A percentile compares a stretch with the other conserved stretches of the same genome.
Conservation (phyloP, 2,329 filamentous ascomycete genomes). For the Diplodia corticola region DNA sequence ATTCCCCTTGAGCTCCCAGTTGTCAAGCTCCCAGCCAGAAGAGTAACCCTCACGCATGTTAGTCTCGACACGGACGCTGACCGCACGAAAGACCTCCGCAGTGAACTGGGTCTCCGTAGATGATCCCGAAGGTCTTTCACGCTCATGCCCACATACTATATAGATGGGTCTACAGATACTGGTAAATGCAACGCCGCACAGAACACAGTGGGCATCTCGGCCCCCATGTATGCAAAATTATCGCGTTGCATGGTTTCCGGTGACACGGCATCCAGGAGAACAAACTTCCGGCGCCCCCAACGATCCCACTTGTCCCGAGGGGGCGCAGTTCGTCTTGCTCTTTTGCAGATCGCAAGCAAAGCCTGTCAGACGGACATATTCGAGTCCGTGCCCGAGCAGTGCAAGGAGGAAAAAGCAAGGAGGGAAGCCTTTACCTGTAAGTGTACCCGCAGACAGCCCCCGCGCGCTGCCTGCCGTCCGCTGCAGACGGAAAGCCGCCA, state of each 20-base stretch:
- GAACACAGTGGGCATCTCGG: neutral
- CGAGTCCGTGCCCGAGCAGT: no score
- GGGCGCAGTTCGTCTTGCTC: neutral
- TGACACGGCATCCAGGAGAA: neutral
- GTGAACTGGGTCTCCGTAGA: slow-evolving; percentile 67
- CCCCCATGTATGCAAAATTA: neutral
- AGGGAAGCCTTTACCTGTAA: neutral
- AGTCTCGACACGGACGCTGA: slow-evolving; percentile 73
- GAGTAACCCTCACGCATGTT: slow-evolving; percentile 89
- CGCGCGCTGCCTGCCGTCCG: neutral
- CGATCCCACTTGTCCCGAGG: neutral
- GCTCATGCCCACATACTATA: neutral
- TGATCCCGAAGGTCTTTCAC: no score
- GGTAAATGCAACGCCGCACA: neutral
- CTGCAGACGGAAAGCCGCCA: neutral
- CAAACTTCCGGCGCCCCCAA: neutral
- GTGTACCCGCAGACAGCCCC: neutral
- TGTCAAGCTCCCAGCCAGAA: slow-evolving; percentile 97
- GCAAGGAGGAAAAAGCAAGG: neutral
- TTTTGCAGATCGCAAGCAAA: neutral
- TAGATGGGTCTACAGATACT: neutral
- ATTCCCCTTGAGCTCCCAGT: slow-evolving; percentile 92
- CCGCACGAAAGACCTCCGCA: slow-evolving; percentile 66
- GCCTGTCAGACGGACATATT: neutral
- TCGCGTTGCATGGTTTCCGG: slow-evolving; percentile 2